Evolutionary conservation across 1,284 basidiomycete species (phyloP).

Genomic region (Thelephora terrestris): DNA sequence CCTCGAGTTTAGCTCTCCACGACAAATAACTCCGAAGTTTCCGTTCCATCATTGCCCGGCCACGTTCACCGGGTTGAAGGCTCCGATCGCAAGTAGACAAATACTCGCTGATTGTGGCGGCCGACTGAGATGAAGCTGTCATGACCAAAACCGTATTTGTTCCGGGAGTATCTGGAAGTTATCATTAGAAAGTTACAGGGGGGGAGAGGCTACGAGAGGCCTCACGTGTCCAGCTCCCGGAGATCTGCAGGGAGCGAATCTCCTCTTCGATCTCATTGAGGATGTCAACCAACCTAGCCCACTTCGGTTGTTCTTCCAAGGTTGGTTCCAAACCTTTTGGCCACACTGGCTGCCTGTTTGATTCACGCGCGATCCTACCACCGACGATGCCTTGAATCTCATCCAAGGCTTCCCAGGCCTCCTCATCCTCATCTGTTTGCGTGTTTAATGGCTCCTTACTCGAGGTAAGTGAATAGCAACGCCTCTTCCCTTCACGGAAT

Average conservation of each 20-base stretch:
- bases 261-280: slow-evolving; percentile 90
- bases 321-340: slow-evolving; percentile 78
- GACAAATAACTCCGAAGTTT: slow-evolving; percentile 67
- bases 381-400: slow-evolving; percentile 39
- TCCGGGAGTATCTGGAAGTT: slow-evolving; percentile 40
- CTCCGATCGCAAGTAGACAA: slow-evolving; percentile 55
- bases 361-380: neutral
- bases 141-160: slow-evolving; percentile 80
- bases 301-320: slow-evolving; percentile 93
- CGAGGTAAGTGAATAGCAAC: slow-evolving; percentile 59
- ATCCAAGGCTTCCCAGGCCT: slow-evolving; percentile 60
- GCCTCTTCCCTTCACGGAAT: slow-evolving; percentile 71
- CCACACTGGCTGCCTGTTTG: slow-evolving; percentile 34
- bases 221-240: neutral
- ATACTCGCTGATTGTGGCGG: slow-evolving; percentile 70
- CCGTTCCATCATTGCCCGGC: slow-evolving; percentile 69
- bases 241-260: slow-evolving; percentile 28
- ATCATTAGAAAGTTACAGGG: neutral
- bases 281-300: slow-evolving; percentile 79
- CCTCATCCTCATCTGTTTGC: slow-evolving; percentile 45
- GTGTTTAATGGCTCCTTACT: slow-evolving; percentile 18
- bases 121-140: slow-evolving; percentile 76
- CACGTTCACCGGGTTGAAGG: slow-evolving; percentile 48
- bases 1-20: slow-evolving; percentile 66
- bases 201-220: neutral